phyloP scores from a whole-genome alignment of 148 eudicot species.

The Chenopodium suecicum region DNA sequence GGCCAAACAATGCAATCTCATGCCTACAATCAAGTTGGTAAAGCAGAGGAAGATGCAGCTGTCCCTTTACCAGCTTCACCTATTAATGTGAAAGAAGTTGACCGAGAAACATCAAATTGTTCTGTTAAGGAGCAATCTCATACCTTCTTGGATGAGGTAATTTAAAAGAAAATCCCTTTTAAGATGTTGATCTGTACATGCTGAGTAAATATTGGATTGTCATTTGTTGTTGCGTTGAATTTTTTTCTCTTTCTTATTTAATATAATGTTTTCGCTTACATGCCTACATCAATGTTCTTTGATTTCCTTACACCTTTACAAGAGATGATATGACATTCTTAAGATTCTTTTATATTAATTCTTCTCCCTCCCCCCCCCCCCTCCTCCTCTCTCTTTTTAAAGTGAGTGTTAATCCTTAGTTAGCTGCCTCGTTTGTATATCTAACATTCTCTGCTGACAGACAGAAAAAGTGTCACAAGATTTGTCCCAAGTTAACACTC shows the following conservation, averaged over 20 bases:
- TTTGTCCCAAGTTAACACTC: conserved; percentile 19
- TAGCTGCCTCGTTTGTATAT: neutral
- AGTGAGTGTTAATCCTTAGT: neutral
- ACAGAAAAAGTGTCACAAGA: conserved; percentile 37
- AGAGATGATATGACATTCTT: neutral
- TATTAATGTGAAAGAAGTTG: conserved; percentile 36
- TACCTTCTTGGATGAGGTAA: conserved; percentile 39
- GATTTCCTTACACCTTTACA: neutral
- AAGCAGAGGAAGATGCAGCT: conserved; percentile 30
- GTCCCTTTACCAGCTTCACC: conserved; percentile 49
- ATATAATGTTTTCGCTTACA: neutral
- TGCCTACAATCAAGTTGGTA: conserved; percentile 32
- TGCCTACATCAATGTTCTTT: neutral
- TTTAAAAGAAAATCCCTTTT: neutral
- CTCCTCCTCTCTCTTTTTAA: neutral
- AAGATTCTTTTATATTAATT: neutral
- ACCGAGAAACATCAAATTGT: conserved; percentile 30
- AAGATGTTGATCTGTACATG: neutral
- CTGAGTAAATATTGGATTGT: neutral
- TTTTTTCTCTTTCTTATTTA: neutral
- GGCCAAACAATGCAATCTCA: conserved; percentile 21
- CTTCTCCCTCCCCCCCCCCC: neutral
- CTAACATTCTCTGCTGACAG: conserved; percentile 29
- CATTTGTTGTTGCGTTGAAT: neutral
- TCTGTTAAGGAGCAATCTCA: conserved; percentile 36